phyloP scores from a whole-genome alignment of 2,329 filamentous ascomycete genomes.

The Cladobotryum mycophilum region DNA sequence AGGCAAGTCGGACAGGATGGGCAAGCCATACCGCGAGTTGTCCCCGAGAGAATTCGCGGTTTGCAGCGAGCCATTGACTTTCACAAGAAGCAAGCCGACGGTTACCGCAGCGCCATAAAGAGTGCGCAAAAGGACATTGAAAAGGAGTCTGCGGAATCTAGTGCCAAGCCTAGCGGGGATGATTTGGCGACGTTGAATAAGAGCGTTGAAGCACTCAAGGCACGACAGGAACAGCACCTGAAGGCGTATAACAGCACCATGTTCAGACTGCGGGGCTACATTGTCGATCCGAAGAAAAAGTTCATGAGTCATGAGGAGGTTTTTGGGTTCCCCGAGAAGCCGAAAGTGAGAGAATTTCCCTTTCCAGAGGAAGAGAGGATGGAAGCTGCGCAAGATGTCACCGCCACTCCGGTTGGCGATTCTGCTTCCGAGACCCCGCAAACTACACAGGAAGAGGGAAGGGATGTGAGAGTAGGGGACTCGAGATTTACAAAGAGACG shows the following conservation, averaged over 20 bases:
- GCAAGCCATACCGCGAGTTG: slow-evolving; percentile 12
- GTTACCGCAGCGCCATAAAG: slow-evolving; percentile 19
- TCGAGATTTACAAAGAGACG: slow-evolving; percentile 5
- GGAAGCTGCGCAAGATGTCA: neutral
- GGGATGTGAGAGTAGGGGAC: neutral
- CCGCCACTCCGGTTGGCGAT: neutral
- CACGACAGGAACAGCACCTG: slow-evolving; percentile 21
- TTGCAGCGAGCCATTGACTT: slow-evolving; percentile 23
- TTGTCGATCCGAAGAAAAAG: slow-evolving; percentile 23
- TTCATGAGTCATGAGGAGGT: slow-evolving; percentile 21
- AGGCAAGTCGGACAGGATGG: slow-evolving; percentile 14
- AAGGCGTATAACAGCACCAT: slow-evolving; percentile 21
- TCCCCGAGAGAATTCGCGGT: slow-evolving; percentile 18
- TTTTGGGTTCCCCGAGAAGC: slow-evolving; percentile 21
- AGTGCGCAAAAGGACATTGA: slow-evolving; percentile 19
- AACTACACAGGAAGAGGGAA: neutral
- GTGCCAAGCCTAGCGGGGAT: neutral
- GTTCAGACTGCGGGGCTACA: slow-evolving; percentile 22
- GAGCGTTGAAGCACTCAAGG: slow-evolving; percentile 18
- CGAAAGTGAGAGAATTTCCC: slow-evolving; percentile 3
- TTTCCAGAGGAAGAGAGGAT: neutral
- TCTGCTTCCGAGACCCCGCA: neutral
- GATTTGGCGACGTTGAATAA: slow-evolving; percentile 4
- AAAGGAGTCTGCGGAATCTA: neutral
- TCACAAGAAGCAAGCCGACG: slow-evolving; percentile 25